Conservation (phyloP, 1,284 basidiomycete genomes). For the Ganoderma lingzhi region DNA sequence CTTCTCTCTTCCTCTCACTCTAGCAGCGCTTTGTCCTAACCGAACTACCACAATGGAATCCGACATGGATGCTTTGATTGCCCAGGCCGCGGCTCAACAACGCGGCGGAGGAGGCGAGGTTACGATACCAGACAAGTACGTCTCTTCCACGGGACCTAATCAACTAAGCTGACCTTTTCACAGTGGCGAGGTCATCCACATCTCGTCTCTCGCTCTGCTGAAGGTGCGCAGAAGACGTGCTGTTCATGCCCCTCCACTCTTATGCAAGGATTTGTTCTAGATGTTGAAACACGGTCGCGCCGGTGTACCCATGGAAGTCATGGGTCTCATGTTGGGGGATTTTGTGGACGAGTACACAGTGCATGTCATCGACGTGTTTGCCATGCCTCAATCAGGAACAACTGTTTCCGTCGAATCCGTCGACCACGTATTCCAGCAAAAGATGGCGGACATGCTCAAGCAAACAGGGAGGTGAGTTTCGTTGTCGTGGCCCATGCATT, state of each 20-base stretch:
- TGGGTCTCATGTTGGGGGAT: slow-evolving; percentile 99
- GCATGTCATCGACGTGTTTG: slow-evolving; percentile 98
- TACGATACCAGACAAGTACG: slow-evolving; percentile 78
- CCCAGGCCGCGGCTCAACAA: slow-evolving; percentile 45
- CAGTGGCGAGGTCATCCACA: slow-evolving; percentile 96
- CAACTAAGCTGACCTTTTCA: slow-evolving; percentile 11
- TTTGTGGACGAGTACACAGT: slow-evolving; percentile 99
- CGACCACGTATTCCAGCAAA: slow-evolving; percentile 98
- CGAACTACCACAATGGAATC: slow-evolving; percentile 54
- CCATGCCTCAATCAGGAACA: slow-evolving; percentile 99
- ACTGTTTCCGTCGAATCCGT: slow-evolving; percentile 99
- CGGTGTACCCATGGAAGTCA: slow-evolving; percentile 99
- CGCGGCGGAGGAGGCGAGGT: slow-evolving; percentile 51
- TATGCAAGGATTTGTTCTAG: slow-evolving; percentile 49
- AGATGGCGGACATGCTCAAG: slow-evolving; percentile 99
- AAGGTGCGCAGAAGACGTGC: slow-evolving; percentile 64
- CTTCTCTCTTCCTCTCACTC: slow-evolving; percentile 19
- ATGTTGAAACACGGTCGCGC: slow-evolving; percentile 99
- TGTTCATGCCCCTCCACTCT: not conserved
- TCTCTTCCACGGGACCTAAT: slow-evolving; percentile 14
- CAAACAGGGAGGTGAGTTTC: slow-evolving; percentile 91
- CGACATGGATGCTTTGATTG: slow-evolving; percentile 65
- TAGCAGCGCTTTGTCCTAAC: not conserved
- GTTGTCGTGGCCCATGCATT: not conserved
- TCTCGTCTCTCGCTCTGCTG: slow-evolving; percentile 91